Evolutionary conservation across 2,329 filamentous ascomycete species (phyloP).

Genomic region (Neocatenulostroma microsporum): DNA sequence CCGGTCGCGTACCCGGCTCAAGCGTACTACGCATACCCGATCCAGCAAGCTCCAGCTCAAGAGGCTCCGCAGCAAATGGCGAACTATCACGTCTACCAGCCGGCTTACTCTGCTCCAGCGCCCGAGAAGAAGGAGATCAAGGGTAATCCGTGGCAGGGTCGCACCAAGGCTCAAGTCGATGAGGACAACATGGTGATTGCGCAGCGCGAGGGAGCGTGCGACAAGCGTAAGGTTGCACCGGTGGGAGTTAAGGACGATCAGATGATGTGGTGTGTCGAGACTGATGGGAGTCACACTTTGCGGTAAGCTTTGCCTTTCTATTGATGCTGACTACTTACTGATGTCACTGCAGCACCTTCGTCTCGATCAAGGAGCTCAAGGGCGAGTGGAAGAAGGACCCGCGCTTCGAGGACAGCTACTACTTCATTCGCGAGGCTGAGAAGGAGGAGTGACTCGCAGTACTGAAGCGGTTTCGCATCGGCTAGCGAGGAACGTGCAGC

Average conservation of each 20-base stretch:
- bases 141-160: slow-evolving; percentile 25
- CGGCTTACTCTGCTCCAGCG: slow-evolving; percentile 5
- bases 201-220: slow-evolving; percentile 26
- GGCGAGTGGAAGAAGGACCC: slow-evolving; percentile 30
- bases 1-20: slow-evolving; percentile 4
- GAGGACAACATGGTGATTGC: slow-evolving; percentile 34
- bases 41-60: too few species aligned
- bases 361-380: slow-evolving; percentile 27
- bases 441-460: slow-evolving; percentile 14
- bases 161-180: slow-evolving; percentile 31
- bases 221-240: slow-evolving; percentile 28
- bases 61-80: background rate
- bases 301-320: slow-evolving; percentile 17
- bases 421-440: slow-evolving; percentile 26
- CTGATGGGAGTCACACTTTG: slow-evolving; percentile 24
- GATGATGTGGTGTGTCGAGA: slow-evolving; percentile 32
- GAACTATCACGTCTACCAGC: slow-evolving; percentile 9
- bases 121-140: too few species aligned
- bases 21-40: too few species aligned
- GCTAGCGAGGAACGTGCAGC: too few species aligned
- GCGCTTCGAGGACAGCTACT: slow-evolving; percentile 25
- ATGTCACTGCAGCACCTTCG: slow-evolving; percentile 20
- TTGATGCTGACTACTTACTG: slow-evolving; percentile 4
- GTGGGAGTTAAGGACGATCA: slow-evolving; percentile 26
- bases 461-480: slow-evolving; percentile 6